Base-by-base conservation (phyloP, 768 basidiomycete species). In the Crucibulum laeve region DNA sequence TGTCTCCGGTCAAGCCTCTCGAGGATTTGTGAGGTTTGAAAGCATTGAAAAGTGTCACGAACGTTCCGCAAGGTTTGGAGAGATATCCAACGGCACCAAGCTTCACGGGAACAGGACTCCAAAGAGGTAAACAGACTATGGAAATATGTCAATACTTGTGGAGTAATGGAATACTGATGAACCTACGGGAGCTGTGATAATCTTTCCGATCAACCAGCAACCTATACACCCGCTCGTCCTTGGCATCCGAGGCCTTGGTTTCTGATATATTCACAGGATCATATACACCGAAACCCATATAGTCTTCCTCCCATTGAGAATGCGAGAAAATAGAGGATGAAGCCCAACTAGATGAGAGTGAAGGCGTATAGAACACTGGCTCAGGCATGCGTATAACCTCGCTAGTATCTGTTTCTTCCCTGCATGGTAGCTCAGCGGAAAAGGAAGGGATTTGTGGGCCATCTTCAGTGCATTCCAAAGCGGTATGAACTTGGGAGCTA, bases 21-120 rank as follows among this genome's bases (percentile, higher is more conserved):
- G 65, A 56, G 15, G 72, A 61, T 51, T 71, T 71, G 28, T 62
- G 59, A 4, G 79, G 82, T 40, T 74, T 64, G 56, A 79, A 73
- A 1, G 83, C 76, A 58, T 89, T 86, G 63, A 89, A 80, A 5
- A 91, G 67, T 5, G 79, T 82, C 45, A 87, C 62, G 50, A 92
- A 92, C 35, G 65, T 61, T 2, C 88, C 89, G n/a, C 62, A 61
- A 0, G 82, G 76, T 51, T 82, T 85, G 25, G 68, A 70, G 19
- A 90, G 63, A 57, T 85, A 92, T 2, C 90, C 90, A 6, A 91
- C 82, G 2, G 82, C 79, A 5, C 89, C 90, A 2, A 90, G 62
- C 10, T 70, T 58, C 0, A 91, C 75, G 4, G 53, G 69, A 3
- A 74, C 63, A 1, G 89, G 89, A 4, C 67, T 71, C 88, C 88